Evolutionary conservation across 495 filamentous ascomycete genomes (phyloP).

Genomic region (Physcia stellaris): DNA sequence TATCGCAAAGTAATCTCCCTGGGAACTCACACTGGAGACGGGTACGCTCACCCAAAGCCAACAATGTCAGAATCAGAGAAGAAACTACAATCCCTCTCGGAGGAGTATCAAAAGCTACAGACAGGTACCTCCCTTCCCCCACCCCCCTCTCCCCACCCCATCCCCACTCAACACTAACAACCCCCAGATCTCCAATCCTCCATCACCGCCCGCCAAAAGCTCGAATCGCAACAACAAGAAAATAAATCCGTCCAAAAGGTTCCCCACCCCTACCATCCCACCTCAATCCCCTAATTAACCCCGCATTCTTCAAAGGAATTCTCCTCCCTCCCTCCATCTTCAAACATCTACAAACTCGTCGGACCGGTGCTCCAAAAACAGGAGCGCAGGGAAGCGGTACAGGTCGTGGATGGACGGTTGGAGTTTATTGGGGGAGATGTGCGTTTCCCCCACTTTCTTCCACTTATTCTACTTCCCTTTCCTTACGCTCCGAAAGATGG

Average conservation of each 20-base stretch:
- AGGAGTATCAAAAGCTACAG: slow-evolving; percentile 78
- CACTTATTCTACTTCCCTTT: slow-evolving; percentile 3
- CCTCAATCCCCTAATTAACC: not conserved
- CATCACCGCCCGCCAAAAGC: slow-evolving; percentile 73
- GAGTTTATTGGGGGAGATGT: slow-evolving; percentile 95
- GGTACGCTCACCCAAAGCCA: no score
- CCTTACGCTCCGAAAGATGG: not conserved
- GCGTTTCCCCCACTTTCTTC: slow-evolving; percentile 20
- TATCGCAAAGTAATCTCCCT: no score
- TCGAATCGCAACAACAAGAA: slow-evolving; percentile 89
- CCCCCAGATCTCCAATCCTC: slow-evolving; percentile 60
- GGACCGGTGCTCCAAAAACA: slow-evolving; percentile 92
- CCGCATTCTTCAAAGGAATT: slow-evolving; percentile 50
- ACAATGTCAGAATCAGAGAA: slow-evolving; percentile 28
- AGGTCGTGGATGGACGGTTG: slow-evolving; percentile 78
- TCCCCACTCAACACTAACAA: not conserved
- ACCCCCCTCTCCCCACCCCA: not conserved
- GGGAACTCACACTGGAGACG: no score
- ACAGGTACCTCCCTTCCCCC: slow-evolving; percentile 38
- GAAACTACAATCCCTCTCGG: slow-evolving; percentile 65
- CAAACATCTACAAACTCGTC: slow-evolving; percentile 89
- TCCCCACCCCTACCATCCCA: not conserved
- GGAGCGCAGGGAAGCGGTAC: slow-evolving; percentile 71
- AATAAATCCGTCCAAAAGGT: slow-evolving; percentile 80
- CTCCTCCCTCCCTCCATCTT: slow-evolving; percentile 54